phyloP scores from a whole-genome alignment of 202 grass and related monocot genomes.

The Eragrostis tef region DNA sequence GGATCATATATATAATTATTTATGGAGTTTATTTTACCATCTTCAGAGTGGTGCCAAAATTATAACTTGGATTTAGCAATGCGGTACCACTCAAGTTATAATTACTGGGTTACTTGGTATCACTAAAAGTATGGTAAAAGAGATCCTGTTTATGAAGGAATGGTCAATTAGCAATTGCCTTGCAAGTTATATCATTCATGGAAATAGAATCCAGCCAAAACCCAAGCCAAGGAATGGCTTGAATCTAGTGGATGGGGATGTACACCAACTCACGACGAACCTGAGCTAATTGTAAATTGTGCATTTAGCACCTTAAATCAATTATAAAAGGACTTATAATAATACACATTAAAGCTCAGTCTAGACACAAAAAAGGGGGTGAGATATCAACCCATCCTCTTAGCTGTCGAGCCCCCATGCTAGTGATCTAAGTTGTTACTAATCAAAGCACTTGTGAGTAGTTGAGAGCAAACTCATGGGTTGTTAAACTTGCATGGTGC shows the following conservation, averaged over 20 bases:
- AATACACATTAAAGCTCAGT: slow-evolving; percentile 2
- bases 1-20: neutral
- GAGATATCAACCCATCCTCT: slow-evolving; percentile 2
- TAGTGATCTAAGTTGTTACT: slow-evolving; percentile 41
- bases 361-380: neutral
- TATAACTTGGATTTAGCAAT: neutral
- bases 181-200: neutral
- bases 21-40: neutral
- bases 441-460: slow-evolving; percentile 33
- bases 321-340: neutral
- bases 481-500: slow-evolving; percentile 33
- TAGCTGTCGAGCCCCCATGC: slow-evolving; percentile 31
- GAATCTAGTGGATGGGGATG: neutral
- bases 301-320: slow-evolving; percentile 16
- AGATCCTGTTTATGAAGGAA: neutral
- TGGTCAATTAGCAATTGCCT: slow-evolving; percentile 11
- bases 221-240: neutral
- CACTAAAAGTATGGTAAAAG: too few relatives aligned
- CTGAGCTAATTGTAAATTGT: neutral
- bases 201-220: neutral
- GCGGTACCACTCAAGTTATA: neutral
- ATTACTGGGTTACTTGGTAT: neutral
- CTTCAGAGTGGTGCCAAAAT: neutral
- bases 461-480: slow-evolving; percentile 37
- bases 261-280: neutral